Evolutionary conservation across 2,329 filamentous ascomycete species (phyloP), one percentile per base, ranked within the genome.

Genomic region (Paecilomyces dactylethromorphus): DNA sequence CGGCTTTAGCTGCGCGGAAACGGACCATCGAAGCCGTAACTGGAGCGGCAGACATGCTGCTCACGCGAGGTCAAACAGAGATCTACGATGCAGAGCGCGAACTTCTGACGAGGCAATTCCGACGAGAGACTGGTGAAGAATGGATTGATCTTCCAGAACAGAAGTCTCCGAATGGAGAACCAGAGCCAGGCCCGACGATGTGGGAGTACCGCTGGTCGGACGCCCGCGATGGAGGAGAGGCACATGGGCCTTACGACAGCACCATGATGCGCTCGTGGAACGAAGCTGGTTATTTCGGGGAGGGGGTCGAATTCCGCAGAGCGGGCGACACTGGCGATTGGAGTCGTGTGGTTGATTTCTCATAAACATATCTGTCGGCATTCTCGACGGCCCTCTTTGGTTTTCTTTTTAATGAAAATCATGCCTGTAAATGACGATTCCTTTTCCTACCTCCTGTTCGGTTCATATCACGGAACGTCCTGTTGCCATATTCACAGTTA

Each of bases 141-240:
- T 99, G 94, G 94, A 78, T 82, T 56, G 84, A 86, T 50, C 78
- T 79, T 5, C 68, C 76, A 53, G 60, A 54, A n/a, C 55, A 57
- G 6, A 39, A 60, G 29, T 53, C 63, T 45, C 57, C 56, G 33
- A 59, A 66, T 10, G 58, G 73, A 75, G 69, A 67, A 49, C 68
- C 71, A 53, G 69, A 74, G 24, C 54, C 77, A 66, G 60, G 50
- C 26, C 60, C 66, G 1, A 76, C 76, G 35, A 83, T 85, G 80
- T 99, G 93, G 92, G 90, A 97, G 74, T 99, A 91, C 72, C 84
- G 91, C 59, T 99, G 94, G 94, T 87, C 86, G 45, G 92, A 96
- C 71, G 91, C 90, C 18, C 83, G 92, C 49, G 93, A 96, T 69
- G 89, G 85, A 29, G 90, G 84, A 11, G 83, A 85, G 54, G 83